phyloP scores from a whole-genome alignment of 2,329 filamentous ascomycete genomes.

The Pyrenophora graminea region DNA sequence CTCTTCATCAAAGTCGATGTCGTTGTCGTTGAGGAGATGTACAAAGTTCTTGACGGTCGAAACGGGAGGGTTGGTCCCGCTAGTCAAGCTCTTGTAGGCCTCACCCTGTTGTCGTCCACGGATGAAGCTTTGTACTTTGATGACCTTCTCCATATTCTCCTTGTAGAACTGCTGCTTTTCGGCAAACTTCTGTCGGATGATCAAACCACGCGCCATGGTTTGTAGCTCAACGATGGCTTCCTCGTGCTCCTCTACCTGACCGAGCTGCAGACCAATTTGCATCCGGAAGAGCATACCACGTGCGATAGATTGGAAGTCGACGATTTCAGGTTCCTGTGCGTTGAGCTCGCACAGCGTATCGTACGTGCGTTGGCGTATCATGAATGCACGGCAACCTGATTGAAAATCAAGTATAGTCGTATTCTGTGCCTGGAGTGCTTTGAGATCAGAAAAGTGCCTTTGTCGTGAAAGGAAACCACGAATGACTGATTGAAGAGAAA shows the following conservation, averaged over 20 bases:
- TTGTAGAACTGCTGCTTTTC: constrained; percentile 89
- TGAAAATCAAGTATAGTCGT: constrained; percentile 67
- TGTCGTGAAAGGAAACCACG: constrained; percentile 55
- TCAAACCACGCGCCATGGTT: constrained; percentile 70
- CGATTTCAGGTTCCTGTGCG: constrained; percentile 68
- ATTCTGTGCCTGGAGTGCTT: constrained; percentile 62
- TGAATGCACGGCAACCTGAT: constrained; percentile 66
- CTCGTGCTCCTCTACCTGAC: constrained; percentile 81
- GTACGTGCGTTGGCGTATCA: constrained; percentile 64
- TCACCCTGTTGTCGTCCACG: constrained; percentile 94
- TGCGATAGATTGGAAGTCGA: constrained; percentile 73
- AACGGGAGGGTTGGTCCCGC: constrained; percentile 94
- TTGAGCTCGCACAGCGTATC: constrained; percentile 71
- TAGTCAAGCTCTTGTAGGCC: constrained; percentile 95
- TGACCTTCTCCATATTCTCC: constrained; percentile 97
- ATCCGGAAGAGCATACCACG: constrained; percentile 79
- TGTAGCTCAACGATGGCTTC: constrained; percentile 76
- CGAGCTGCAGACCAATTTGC: constrained; percentile 73
- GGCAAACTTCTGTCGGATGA: constrained; percentile 75
- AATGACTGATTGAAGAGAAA: constrained; percentile 58
- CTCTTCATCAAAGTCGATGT: constrained; percentile 98
- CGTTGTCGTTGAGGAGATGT: constrained; percentile 94
- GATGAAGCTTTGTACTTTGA: constrained; percentile 98
- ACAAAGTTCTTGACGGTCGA: constrained; percentile 98
- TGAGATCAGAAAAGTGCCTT: constrained; percentile 51